Evolutionary conservation across 2,329 filamentous ascomycete genomes (phyloP).

Genomic region (Fusarium stilboides): DNA sequence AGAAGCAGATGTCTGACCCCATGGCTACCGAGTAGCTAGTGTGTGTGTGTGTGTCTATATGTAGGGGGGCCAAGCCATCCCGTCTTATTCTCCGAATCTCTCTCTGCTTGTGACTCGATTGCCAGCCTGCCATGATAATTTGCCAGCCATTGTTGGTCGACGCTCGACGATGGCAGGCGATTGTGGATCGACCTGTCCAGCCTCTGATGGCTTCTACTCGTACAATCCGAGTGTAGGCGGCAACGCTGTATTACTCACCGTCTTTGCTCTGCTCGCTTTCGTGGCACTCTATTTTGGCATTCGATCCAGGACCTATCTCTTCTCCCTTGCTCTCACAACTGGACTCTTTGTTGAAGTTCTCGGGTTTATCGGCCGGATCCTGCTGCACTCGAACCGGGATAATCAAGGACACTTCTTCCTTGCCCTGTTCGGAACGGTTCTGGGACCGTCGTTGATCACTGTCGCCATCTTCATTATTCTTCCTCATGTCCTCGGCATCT

Average conservation of each 20-base stretch:
- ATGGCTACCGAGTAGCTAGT: background rate
- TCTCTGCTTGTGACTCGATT: conserved; percentile 27
- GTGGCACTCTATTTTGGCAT: conserved; percentile 57
- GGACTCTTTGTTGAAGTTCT: conserved; percentile 62
- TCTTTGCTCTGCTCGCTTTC: conserved; percentile 60
- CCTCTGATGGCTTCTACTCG: conserved; percentile 56
- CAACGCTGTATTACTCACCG: conserved; percentile 58
- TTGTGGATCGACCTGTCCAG: conserved; percentile 57
- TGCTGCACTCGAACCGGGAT: conserved; percentile 56
- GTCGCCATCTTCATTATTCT: conserved; percentile 62
- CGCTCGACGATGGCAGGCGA: conserved; percentile 54
- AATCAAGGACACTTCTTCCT: conserved; percentile 59
- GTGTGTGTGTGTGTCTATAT: conserved; percentile 39
- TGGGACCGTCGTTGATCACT: conserved; percentile 64
- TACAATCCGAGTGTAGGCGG: conserved; percentile 57
- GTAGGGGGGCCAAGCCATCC: conserved; percentile 46
- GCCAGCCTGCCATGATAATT: conserved; percentile 48
- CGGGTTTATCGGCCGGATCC: conserved; percentile 63
- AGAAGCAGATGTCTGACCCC: conserved; percentile 26
- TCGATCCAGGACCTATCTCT: conserved; percentile 58
- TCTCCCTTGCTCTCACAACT: conserved; percentile 58
- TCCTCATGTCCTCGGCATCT: conserved; percentile 63
- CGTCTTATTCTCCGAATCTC: conserved; percentile 29
- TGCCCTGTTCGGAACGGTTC: conserved; percentile 62
- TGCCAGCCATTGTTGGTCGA: conserved; percentile 37